A percentile compares a stretch with the other conserved stretches of the same genome.
phyloP scores from a whole-genome alignment of 1,284 basidiomycete species.

The Agaricales sp. region DNA sequence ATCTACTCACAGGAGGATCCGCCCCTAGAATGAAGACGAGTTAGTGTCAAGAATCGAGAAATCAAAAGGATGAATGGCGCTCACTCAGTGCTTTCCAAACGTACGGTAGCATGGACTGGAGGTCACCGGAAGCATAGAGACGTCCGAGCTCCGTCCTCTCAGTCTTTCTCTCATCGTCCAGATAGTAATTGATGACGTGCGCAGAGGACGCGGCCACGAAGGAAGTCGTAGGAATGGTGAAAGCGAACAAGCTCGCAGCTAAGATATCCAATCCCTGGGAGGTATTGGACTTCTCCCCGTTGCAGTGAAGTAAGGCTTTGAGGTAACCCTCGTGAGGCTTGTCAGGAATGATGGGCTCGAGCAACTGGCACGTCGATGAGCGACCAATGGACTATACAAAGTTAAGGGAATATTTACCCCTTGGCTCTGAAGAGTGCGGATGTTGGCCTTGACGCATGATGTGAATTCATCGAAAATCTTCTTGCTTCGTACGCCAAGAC shows the following conservation, averaged over 20 bases:
- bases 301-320: conserved; percentile 17
- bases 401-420: conserved; percentile 8
- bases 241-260: conserved; percentile 32
- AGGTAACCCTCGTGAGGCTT: not conserved
- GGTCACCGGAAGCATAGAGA: conserved; percentile 15
- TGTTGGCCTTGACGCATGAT: conserved; percentile 28
- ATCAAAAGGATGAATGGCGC: conserved; percentile 14
- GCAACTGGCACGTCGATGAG: conserved; percentile 6
- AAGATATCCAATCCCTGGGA: conserved; percentile 20
- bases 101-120: conserved; percentile 28
- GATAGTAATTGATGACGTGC: conserved; percentile 55
- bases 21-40: conserved; percentile 4
- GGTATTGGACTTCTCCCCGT: conserved; percentile 8
- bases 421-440: conserved; percentile 16
- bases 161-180: conserved; percentile 28
- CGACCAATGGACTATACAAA: conserved; percentile 1
- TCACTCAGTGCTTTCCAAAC: conserved; percentile 43
- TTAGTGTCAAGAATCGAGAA: not conserved
- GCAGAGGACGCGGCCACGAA: conserved; percentile 46
- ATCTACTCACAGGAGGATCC: not conserved
- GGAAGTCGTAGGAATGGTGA: conserved; percentile 38
- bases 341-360: not conserved
- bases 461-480: conserved; percentile 31
- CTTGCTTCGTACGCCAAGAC: conserved; percentile 35
- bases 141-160: conserved; percentile 27